Evolutionary conservation across 2,329 filamentous ascomycete species (phyloP), one percentile per base, ranked within the genome.

Genomic region (Botrytis byssoidea): DNA sequence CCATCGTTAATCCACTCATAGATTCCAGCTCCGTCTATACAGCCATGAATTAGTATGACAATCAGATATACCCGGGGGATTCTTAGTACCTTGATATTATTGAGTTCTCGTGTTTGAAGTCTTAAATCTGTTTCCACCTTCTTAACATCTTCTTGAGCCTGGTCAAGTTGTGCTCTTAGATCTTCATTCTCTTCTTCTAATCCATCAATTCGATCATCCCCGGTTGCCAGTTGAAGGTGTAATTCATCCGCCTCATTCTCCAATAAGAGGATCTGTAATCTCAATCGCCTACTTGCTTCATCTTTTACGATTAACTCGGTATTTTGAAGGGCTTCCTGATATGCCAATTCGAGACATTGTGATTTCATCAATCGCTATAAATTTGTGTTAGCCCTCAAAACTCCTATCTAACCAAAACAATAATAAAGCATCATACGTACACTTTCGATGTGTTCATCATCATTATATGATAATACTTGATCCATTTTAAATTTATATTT

Each of bases 221-320:
- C 88, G 57, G 88, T 83, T 6, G 85, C 82, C 29, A 95, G 81
- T 76, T 91, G 86, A 63, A 90, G 87, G 76, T 89, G 88, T 42
- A 97, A 83, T 16, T 88, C 86, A 66, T 90, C 88, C 76, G 91
- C 93, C 76, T 97, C 92, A 76, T 95, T 90, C 75, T 91, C 87
- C n/a, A 93, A 84, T n/a, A 94, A 83, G 71, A 95, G 83, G 72
- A 91, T 86, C 75, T 91, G 88, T 75, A 95, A 86, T 77, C 89
- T 89, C 70, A 94, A 83, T 76, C 90, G 88, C 66, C 95, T 90
- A 57, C 89, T 85, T 74, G 91, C 89, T 81, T 98, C 95, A 76
- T 94, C 90, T 79, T 93, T 92, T 77, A 89, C 84, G 72, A 97
- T 86, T 18, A 91, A 84, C 71, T 93, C 88, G 51, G 92, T 88